Base-by-base conservation (phyloP, 1,284 basidiomycete genomes). In the Moniliophthora roreri region DNA sequence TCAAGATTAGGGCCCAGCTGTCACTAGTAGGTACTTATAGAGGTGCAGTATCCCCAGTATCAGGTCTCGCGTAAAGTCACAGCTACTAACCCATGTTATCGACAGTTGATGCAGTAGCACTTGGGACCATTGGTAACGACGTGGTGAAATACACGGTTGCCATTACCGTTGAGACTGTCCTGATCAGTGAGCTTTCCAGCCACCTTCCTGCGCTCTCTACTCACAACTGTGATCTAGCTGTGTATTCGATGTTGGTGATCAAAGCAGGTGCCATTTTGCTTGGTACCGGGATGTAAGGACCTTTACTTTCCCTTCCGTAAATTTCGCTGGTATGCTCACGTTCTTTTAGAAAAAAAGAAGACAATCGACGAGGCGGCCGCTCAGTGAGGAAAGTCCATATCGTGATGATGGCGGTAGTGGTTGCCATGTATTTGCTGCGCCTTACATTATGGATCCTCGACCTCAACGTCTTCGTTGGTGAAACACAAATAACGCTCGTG, bases 81-180 rank as follows among this genome's bases (percentile, higher is more conserved):
- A n/a, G n/a, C n/a, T n/a, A n/a, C n/a, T n/a, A n/a, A n/a, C n/a
- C n/a, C n/a, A n/a, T n/a, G n/a, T n/a, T n/a, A n/a, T n/a, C n/a
- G n/a, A n/a, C n/a, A n/a, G n/a, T n/a, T n/a, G n/a, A n/a, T n/a
- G n/a, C n/a, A n/a, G n/a, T n/a, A n/a, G n/a, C n/a, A n/a, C n/a
- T n/a, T n/a, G n/a, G n/a, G n/a, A n/a, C n/a, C n/a, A 41, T 41
- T 41, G 40, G 40, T 18, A 41, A 41, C 21, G 40, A 41, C 40
- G 11, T 41, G 40, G 40, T 41, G 2, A 41, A n/a, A 11, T 20
- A 11, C 11, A 41, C 23, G 6, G 40, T 41, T 23, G n/a, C n/a
- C 18, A 21, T 23, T 4, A 11, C 18, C 18, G 16, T 20, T 18
- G 40, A 41, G 10, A 41, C 23, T 18, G 18, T 41, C 18, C 18